A percentile compares a stretch with the other conserved stretches of the same genome.
These are phyloP conservation scores for Sphaceloma murrayae DNA, from an alignment of 2,329 filamentous ascomycete species.

Conservation along the genomic window DNA sequence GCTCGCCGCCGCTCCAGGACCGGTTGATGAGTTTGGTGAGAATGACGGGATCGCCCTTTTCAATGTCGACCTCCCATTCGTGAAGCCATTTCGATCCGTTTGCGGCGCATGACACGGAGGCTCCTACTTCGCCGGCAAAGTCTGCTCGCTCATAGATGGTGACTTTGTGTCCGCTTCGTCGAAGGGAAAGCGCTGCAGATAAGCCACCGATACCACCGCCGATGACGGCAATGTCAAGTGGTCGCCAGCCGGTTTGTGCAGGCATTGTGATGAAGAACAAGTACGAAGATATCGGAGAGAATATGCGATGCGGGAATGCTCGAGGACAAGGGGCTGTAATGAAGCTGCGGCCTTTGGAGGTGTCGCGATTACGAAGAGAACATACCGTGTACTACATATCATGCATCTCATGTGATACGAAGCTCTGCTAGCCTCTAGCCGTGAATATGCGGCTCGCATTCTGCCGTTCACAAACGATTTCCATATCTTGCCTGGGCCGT, in stretches of 20 bases:
- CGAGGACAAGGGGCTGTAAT: not conserved
- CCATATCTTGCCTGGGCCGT: too few relatives aligned
- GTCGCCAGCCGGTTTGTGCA: slow-evolving; percentile 9
- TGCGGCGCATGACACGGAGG: slow-evolving; percentile 57
- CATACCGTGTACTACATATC: too few relatives aligned
- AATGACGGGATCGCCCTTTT: slow-evolving; percentile 55
- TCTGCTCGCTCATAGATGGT: slow-evolving; percentile 56
- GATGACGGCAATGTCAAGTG: slow-evolving; percentile 22
- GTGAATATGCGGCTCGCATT: too few relatives aligned
- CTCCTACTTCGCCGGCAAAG: slow-evolving; percentile 58
- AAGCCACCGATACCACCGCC: slow-evolving; percentile 48
- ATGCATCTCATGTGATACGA: too few relatives aligned
- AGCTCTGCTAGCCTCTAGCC: too few relatives aligned
- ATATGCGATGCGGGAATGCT: too few relatives aligned
- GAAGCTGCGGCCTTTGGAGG: too few relatives aligned
- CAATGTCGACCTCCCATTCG: slow-evolving; percentile 57
- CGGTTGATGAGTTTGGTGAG: slow-evolving; percentile 58
- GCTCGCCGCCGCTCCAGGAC: slow-evolving; percentile 60
- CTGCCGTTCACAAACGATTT: too few relatives aligned
- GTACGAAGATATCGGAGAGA: too few relatives aligned
- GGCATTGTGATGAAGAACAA: slow-evolving; percentile 1
- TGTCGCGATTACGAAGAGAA: too few relatives aligned
- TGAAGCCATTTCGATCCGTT: slow-evolving; percentile 62
- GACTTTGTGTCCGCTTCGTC: slow-evolving; percentile 45
- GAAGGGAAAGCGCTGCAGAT: slow-evolving; percentile 42